Evolutionary conservation across 768 basidiomycete species (phyloP).

Genomic region (Calocera viscosa): DNA sequence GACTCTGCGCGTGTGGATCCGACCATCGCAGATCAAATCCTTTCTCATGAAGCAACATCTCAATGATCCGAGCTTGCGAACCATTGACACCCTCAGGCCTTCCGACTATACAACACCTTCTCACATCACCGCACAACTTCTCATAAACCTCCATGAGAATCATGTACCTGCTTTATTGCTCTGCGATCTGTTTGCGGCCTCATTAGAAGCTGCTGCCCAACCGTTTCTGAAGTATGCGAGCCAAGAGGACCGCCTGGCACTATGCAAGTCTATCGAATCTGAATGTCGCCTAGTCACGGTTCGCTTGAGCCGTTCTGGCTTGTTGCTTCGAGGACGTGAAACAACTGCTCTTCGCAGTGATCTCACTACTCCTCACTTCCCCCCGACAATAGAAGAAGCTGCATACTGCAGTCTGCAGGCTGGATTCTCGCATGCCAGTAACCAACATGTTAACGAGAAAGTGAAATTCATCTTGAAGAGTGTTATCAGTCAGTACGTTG

Average conservation of each 20-base stretch:
- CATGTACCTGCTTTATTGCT: neutral
- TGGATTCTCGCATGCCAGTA: neutral
- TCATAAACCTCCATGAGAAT: neutral
- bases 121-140: neutral
- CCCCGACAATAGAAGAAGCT: neutral
- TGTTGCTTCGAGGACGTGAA: neutral
- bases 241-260: neutral
- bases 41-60: neutral
- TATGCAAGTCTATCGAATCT: neutral
- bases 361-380: neutral
- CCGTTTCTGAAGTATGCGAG: neutral
- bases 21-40: neutral
- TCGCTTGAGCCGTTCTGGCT: neutral
- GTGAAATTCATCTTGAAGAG: neutral
- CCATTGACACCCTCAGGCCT: neutral
- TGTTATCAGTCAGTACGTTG: neutral
- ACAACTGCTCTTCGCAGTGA: neutral
- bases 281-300: neutral
- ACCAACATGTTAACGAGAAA: neutral
- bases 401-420: neutral
- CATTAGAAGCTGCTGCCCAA: neutral
- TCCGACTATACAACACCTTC: neutral
- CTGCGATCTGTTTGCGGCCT: neutral
- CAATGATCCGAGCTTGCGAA: neutral
- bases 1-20: neutral